Percentiles rank a stretch among this genome's conserved stretches.
phyloP scores from a whole-genome alignment of 768 basidiomycete genomes.

The Collybia sordida region DNA sequence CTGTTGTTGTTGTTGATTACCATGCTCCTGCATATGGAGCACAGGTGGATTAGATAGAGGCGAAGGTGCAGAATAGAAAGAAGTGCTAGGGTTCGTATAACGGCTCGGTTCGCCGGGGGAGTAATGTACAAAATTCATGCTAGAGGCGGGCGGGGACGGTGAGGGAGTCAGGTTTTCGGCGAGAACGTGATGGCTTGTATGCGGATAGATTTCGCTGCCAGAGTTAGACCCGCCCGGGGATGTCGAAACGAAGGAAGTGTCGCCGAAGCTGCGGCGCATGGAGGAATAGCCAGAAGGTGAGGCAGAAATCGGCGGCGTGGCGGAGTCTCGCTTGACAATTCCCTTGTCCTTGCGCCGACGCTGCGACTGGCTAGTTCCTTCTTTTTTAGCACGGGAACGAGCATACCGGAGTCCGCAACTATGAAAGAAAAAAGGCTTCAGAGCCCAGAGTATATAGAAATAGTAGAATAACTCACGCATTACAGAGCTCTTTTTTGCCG shows the following conservation, averaged over 20 bases:
- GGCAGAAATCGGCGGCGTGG: conserved; percentile 36
- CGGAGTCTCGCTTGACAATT: conserved; percentile 40
- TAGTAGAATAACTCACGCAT: conserved; percentile 64
- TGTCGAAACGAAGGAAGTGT: conserved; percentile 32
- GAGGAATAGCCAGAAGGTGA: conserved; percentile 38
- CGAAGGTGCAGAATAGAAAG: conserved; percentile 53
- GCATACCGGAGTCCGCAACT: conserved; percentile 88
- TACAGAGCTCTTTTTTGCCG: conserved; percentile 89
- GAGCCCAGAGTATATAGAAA: conserved; percentile 7
- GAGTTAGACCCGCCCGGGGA: conserved; percentile 57
- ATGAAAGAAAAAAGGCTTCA: conserved; percentile 2
- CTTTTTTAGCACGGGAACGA: conserved; percentile 86
- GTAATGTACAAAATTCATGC: conserved; percentile 61
- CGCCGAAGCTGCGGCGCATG: conserved; percentile 49
- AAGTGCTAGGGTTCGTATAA: conserved; percentile 30
- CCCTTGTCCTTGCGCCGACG: conserved; percentile 69
- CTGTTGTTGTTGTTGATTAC: conserved; percentile 11
- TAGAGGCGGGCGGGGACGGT: conserved; percentile 63
- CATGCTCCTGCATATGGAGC: conserved; percentile 22
- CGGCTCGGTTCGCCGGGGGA: conserved; percentile 33
- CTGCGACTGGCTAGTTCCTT: conserved; percentile 56
- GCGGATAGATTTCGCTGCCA: conserved; percentile 55
- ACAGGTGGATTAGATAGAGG: conserved; percentile 45
- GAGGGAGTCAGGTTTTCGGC: conserved; percentile 48
- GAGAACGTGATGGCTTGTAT: conserved; percentile 38